Evolutionary conservation across 1,284 basidiomycete genomes (phyloP).

Genomic region (Melampsora larici-populina): DNA sequence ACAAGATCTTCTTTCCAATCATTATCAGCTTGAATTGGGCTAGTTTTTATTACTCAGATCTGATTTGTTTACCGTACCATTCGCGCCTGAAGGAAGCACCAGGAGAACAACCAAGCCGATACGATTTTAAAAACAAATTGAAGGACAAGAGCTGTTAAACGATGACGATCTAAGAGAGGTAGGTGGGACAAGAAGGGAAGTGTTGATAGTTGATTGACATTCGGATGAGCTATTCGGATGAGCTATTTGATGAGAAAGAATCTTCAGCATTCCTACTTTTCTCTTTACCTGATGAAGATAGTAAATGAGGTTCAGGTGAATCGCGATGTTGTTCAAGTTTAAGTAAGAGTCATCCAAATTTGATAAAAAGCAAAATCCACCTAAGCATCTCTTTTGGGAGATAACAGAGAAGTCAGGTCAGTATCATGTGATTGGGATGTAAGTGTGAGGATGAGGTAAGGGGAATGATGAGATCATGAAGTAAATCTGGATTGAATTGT

Average conservation of each 20-base stretch:
- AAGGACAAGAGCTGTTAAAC: not conserved
- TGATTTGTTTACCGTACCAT: constrained; percentile 31
- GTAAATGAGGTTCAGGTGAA: constrained; percentile 38
- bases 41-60: constrained; percentile 17
- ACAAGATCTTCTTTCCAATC: constrained; percentile 43
- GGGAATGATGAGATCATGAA: too few species aligned
- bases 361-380: too few species aligned
- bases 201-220: constrained; percentile 37
- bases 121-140: not conserved
- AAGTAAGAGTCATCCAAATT: constrained; percentile 49
- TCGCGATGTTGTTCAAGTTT: too few species aligned
- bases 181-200: constrained; percentile 18
- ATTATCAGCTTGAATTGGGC: constrained; percentile 23
- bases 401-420: too few species aligned
- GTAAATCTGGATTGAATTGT: too few species aligned
- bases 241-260: constrained; percentile 8
- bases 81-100: constrained; percentile 30
- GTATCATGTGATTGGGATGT: too few species aligned
- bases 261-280: not conserved
- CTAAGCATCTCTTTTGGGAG: too few species aligned
- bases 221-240: constrained; percentile 31
- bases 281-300: constrained; percentile 48
- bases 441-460: constrained; percentile 33
- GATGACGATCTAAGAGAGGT: not conserved
- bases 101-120: constrained; percentile 20